Percentiles rank a stretch among this genome's conserved stretches.
Conservation (phyloP, 2,329 filamentous ascomycete genomes). For the Verruconis gallopava region DNA sequence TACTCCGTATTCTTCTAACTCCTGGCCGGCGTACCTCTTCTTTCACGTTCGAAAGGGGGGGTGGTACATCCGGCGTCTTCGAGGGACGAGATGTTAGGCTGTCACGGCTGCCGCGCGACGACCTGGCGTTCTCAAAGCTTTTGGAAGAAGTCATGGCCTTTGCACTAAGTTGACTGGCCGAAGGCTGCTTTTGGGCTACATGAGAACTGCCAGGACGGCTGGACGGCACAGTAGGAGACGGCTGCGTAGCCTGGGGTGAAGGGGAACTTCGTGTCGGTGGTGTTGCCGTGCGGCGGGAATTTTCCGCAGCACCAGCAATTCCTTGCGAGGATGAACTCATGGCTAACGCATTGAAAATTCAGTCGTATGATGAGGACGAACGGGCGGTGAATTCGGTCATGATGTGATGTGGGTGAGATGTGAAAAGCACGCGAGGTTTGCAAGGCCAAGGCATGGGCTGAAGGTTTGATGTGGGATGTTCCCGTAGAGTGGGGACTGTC, state of each 20-base stretch:
- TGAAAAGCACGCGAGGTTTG: neutral
- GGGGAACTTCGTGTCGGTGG: neutral
- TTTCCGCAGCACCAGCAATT: neutral
- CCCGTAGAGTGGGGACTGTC: too few relatives aligned
- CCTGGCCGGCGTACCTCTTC: slow-evolving; percentile 20
- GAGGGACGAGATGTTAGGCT: slow-evolving; percentile 5
- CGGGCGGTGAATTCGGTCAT: neutral
- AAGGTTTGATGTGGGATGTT: too few relatives aligned
- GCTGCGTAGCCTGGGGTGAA: too few relatives aligned
- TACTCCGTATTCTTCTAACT: neutral
- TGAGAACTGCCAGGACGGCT: neutral
- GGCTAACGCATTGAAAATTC: neutral
- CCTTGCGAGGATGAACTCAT: neutral
- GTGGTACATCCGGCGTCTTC: neutral
- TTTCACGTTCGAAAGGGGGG: slow-evolving; percentile 20
- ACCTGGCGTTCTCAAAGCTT: slow-evolving; percentile 6
- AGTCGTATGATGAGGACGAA: neutral
- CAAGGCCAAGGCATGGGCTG: too few relatives aligned
- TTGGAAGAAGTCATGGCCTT: slow-evolving; percentile 5
- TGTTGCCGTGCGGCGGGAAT: neutral
- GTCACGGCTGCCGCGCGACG: slow-evolving; percentile 5
- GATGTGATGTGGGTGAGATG: neutral
- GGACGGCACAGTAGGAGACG: neutral
- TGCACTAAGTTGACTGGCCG: neutral
- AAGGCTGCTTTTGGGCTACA: neutral